Conservation (phyloP, 2,329 filamentous ascomycete species). For the Fusarium poae region DNA sequence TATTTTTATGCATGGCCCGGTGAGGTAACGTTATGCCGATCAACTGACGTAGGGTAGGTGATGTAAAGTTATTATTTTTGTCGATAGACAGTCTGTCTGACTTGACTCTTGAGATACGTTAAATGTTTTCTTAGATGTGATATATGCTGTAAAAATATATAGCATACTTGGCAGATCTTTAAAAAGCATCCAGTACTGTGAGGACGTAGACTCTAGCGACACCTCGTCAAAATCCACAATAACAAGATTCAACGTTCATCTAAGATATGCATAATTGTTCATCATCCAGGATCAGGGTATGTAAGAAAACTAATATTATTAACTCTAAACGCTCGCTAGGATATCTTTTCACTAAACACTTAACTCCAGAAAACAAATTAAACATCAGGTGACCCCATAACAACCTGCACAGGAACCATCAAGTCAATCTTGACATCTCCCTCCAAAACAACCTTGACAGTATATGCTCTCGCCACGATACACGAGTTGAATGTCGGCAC, state of each 20-base stretch:
- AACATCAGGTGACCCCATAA: constrained; percentile 31
- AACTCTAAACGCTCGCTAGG: constrained; percentile 24
- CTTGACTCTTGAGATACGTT: no score
- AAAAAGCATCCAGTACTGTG: no score
- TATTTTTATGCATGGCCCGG: not conserved
- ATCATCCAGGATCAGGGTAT: not conserved
- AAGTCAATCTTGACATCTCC: constrained; percentile 40
- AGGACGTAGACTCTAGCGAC: no score
- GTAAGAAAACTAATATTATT: not conserved
- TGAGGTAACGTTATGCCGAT: constrained; percentile 1
- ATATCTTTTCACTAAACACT: constrained; percentile 35
- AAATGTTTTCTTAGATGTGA: no score
- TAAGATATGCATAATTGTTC: not conserved
- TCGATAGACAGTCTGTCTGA: no score
- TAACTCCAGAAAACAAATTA: constrained; percentile 2
- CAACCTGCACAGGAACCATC: constrained; percentile 33
- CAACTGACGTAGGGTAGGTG: constrained; percentile 16
- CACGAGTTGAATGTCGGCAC: constrained; percentile 37
- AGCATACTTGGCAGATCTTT: no score
- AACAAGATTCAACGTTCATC: not conserved
- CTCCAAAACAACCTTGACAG: constrained; percentile 30
- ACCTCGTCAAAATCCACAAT: not conserved
- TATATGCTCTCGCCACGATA: constrained; percentile 32
- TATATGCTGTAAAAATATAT: no score
- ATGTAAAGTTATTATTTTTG: not conserved